Conservation (phyloP, 768 basidiomycete genomes). For the Asterophora lycoperdoides region DNA sequence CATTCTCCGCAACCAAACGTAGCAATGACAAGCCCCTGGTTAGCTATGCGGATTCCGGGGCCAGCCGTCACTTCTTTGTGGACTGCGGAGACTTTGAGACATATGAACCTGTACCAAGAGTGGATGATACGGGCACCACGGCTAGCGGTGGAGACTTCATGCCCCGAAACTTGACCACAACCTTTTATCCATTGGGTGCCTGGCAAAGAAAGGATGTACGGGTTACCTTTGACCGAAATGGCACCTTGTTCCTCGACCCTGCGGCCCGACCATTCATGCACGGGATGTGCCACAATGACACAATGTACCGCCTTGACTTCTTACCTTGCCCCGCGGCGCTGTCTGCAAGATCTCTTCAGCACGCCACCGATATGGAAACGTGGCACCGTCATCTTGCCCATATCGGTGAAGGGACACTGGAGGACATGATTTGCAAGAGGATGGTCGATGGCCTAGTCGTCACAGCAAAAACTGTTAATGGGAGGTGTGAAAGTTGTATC, state of each 20-base stretch:
- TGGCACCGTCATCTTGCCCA: too few relatives aligned
- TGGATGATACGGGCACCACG: not conserved
- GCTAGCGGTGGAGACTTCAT: constrained; percentile 1
- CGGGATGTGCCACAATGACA: not conserved
- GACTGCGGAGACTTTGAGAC: not conserved
- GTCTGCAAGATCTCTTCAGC: not conserved
- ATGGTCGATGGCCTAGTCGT: not conserved
- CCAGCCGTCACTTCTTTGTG: too few relatives aligned
- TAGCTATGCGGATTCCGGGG: not conserved
- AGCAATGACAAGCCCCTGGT: not conserved
- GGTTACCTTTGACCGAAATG: not conserved
- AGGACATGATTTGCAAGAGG: too few relatives aligned
- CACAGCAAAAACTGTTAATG: not conserved
- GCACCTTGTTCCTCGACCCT: not conserved
- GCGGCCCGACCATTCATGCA: not conserved
- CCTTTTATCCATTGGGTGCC: constrained; percentile 8
- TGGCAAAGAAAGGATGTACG: not conserved
- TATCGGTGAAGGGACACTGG: too few relatives aligned
- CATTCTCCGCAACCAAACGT: not conserved
- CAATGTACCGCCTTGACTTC: not conserved
- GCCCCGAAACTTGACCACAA: constrained; percentile 6
- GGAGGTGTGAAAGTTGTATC: too few relatives aligned
- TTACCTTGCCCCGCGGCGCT: not conserved
- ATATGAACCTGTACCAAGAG: not conserved
- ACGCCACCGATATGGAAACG: not conserved